These are phyloP conservation scores for Talaromyces sp. DNA, from an alignment of 2,329 filamentous ascomycete genomes.

Conservation along the genomic window DNA sequence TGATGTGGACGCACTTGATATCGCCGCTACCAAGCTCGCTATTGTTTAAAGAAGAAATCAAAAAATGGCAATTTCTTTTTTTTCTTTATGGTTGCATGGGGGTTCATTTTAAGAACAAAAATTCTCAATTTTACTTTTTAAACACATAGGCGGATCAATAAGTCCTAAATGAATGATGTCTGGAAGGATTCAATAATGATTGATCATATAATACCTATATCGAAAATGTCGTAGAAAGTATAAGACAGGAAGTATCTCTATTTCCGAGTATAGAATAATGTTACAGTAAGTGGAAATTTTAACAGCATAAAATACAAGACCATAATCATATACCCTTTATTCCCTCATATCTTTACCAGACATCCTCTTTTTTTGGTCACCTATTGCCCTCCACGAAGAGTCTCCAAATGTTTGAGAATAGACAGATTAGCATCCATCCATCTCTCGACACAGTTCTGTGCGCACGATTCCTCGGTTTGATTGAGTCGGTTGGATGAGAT, in stretches of 20 bases:
- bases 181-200: not conserved
- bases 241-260: too few relatives aligned
- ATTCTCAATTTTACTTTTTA: not conserved
- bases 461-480: conserved; percentile 71
- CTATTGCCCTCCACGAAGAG: conserved; percentile 41
- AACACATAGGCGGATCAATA: not conserved
- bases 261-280: not conserved
- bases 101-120: not conserved
- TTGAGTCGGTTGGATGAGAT: conserved; percentile 71
- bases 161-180: conserved; percentile 7
- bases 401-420: conserved; percentile 79
- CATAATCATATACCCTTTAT: not conserved
- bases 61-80: conserved; percentile 21
- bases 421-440: conserved; percentile 85
- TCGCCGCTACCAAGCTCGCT: conserved; percentile 96
- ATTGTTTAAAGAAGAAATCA: conserved; percentile 68
- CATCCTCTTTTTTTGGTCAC: not conserved
- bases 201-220: not conserved
- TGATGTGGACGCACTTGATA: conserved; percentile 97
- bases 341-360: not conserved
- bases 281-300: conserved; percentile 1
- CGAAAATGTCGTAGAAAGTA: not conserved
- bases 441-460: conserved; percentile 87
- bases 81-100: conserved; percentile 42
- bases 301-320: conserved; percentile 5